Evolutionary conservation across 164 flowering plant species (phyloP), one percentile per base, ranked within the genome.

Genomic region (Liriodendron chinense): DNA sequence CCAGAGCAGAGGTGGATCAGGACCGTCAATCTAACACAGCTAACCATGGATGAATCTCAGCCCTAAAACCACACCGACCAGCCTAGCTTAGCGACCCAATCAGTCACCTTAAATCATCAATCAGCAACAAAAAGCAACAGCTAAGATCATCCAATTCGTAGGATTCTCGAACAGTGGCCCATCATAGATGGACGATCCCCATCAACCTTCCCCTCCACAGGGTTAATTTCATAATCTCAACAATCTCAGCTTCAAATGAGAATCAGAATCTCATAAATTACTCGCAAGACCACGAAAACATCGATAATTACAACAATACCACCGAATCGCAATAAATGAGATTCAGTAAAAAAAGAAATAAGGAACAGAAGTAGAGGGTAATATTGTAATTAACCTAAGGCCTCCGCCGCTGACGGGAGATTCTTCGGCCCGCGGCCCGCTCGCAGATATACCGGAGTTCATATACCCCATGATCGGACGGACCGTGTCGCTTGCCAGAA

Each of bases 331-430:
- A 57, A 57, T 57, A 18, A 20, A 64, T 64, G 18, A 64, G 20
- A 25, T 72, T 6, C 22, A 21, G 6, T n/a, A 10, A 65, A 57
- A n/a, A 67, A 48, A 76, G 13, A 71, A 57, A 57, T 20, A 63
- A 63, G 24, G 2, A 20, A 21, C 6, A n/a, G 9, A 63, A 22
- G 3, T 0, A 63, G 23, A 18, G 43, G 21, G 3, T 5, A 62
- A 70, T 20, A 21, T 25, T 49, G 18, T 34, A 20, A 64, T n/a
- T 53, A 24, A 94, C 98, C 98, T 94, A 77, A 91, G 92, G 57
- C 98, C 98, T 0, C 98, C 96, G 16, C 98, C 98, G 78, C 86
- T 88, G 18, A 86, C 96, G 1, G 97, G 98, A 16, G 84, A 80
- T 61, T 91, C 93, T 68, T 89, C 94, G 49, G 80, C 89, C 64